phyloP scores from a whole-genome alignment of 306 rosid genomes.

The Glycyrrhiza uralensis region DNA sequence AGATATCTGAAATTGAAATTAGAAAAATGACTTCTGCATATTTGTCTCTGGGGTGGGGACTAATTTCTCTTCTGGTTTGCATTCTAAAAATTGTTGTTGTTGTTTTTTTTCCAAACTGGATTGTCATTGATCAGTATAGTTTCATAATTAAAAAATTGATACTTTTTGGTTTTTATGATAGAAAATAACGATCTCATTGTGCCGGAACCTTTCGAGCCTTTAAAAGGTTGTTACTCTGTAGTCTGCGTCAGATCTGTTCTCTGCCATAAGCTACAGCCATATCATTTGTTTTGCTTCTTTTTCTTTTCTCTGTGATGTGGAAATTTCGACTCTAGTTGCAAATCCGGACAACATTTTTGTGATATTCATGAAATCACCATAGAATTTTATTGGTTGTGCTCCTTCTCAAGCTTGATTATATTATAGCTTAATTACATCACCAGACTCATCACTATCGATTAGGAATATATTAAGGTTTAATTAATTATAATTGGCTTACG shows the following conservation, averaged over 20 bases:
- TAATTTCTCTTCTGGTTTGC: not conserved
- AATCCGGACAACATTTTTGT: not conserved
- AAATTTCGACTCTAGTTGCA: not conserved
- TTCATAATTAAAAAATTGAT: not conserved
- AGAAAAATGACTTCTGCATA: not conserved
- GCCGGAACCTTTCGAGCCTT: not conserved
- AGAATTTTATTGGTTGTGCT: not conserved
- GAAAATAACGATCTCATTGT: not conserved
- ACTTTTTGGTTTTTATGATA: not conserved
- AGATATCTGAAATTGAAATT: not conserved
- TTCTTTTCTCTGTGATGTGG: not conserved
- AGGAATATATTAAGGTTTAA: not conserved
- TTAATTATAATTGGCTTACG: not conserved
- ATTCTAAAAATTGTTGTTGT: not conserved
- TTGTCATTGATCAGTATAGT: not conserved
- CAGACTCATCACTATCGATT: not conserved
- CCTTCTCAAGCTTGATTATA: not conserved
- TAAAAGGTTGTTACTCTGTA: not conserved
- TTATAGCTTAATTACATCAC: too few relatives aligned
- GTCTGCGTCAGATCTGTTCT: not conserved
- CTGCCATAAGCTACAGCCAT: not conserved
- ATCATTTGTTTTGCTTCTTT: not conserved
- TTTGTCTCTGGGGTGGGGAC: not conserved
- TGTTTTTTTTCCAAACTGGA: not conserved
- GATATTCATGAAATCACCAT: not conserved